Conservation (phyloP, 2,329 filamentous ascomycete genomes). For the Ramichloridium luteum region DNA sequence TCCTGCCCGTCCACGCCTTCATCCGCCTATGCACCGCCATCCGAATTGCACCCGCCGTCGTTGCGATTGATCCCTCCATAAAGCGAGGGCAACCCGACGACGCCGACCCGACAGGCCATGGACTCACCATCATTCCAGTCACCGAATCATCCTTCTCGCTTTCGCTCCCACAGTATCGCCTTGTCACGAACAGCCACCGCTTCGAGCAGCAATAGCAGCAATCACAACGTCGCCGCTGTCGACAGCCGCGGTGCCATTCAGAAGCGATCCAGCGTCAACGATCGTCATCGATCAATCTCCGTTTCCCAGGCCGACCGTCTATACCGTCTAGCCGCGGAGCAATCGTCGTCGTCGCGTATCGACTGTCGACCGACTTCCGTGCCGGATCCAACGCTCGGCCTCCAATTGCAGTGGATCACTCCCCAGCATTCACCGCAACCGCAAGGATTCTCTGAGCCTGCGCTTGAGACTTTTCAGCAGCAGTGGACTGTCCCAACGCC, state of each 20-base stretch:
- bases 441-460: conserved; percentile 14
- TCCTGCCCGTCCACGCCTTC: too few relatives aligned
- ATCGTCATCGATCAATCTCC: conserved; percentile 19
- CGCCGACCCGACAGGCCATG: too few relatives aligned
- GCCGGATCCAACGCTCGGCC: neutral
- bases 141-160: conserved; percentile 1
- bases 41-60: too few relatives aligned
- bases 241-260: conserved; percentile 20
- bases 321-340: conserved; percentile 17
- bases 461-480: conserved; percentile 19
- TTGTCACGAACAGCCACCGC: neutral
- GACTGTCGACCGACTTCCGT: neutral
- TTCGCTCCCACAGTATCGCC: neutral
- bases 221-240: too few relatives aligned
- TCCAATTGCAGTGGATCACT: conserved; percentile 20
- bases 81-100: too few relatives aligned
- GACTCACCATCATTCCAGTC: conserved; percentile 1
- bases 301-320: conserved; percentile 20
- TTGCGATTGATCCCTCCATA: too few relatives aligned
- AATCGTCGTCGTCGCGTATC: conserved; percentile 8
- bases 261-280: conserved; percentile 15
- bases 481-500: conserved; percentile 23
- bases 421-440: conserved; percentile 23
- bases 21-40: too few relatives aligned
- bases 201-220: too few relatives aligned